phyloP scores from a whole-genome alignment of 2,329 filamentous ascomycete genomes.

The Helotiales sp. region DNA sequence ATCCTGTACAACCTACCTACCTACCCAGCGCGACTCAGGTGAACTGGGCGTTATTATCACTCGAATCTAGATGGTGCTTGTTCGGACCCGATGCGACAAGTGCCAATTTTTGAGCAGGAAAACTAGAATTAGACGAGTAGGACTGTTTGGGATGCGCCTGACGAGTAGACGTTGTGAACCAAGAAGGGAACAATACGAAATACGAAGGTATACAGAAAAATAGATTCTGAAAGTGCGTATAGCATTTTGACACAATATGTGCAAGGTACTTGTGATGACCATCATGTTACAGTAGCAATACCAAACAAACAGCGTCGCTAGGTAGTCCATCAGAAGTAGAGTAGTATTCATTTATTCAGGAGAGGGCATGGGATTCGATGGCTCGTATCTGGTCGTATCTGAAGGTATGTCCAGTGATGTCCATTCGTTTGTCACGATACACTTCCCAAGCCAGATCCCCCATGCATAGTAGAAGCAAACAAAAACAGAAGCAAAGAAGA shows the following conservation, averaged over 20 bases:
- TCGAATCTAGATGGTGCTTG: background rate
- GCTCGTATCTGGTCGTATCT: conserved; percentile 9
- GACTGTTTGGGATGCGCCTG: no score
- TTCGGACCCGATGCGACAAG: background rate
- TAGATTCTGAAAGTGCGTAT: background rate
- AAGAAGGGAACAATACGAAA: background rate
- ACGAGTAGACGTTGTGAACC: background rate
- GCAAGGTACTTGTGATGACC: background rate
- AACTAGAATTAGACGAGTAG: background rate
- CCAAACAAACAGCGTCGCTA: background rate
- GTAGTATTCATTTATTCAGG: no score
- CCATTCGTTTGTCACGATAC: background rate
- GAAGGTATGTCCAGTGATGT: background rate
- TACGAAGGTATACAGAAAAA: background rate
- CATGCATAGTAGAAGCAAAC: background rate
- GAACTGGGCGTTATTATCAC: background rate
- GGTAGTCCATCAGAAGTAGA: background rate
- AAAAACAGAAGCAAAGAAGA: background rate
- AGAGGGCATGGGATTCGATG: background rate
- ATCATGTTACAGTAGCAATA: background rate
- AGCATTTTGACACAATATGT: background rate
- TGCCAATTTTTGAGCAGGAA: background rate
- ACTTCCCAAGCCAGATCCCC: background rate
- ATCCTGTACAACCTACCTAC: background rate
- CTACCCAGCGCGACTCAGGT: background rate